Evolutionary conservation across 192 early-diverging fungal species (phyloP).

Genomic region (Gorgonomyces haynaldii): DNA sequence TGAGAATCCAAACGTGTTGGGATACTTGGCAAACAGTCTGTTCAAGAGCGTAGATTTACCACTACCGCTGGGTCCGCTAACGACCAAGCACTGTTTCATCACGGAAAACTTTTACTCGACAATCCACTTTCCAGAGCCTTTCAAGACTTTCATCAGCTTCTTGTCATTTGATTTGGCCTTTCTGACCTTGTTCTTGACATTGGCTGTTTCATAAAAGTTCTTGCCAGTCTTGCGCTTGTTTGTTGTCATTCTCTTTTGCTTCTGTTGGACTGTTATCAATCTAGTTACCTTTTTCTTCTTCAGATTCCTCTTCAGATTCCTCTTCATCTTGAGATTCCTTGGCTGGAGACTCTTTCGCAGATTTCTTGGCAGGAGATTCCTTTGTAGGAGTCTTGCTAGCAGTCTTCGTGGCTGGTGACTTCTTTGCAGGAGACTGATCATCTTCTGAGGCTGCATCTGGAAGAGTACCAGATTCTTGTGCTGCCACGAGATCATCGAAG

Average conservation of each 20-base stretch:
- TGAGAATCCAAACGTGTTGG: slow-evolving; percentile 75
- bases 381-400: slow-evolving; percentile 23
- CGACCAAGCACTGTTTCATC: slow-evolving; percentile 10
- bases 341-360: slow-evolving; percentile 15
- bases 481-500: slow-evolving; percentile 46
- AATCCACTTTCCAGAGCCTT: too few species aligned
- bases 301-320: slow-evolving; percentile 13
- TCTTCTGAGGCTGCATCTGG: not conserved
- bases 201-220: slow-evolving; percentile 85
- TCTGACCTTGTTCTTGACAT: slow-evolving; percentile 91
- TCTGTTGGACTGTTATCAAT: slow-evolving; percentile 33
- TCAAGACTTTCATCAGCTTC: not conserved
- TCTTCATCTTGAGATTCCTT: slow-evolving; percentile 14
- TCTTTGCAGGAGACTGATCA: slow-evolving; percentile 21
- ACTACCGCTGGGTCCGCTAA: slow-evolving; percentile 13
- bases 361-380: slow-evolving; percentile 24
- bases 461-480: not conserved
- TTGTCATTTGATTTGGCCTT: slow-evolving; percentile 56
- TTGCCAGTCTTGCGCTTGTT: slow-evolving; percentile 79
- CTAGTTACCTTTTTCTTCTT: slow-evolving; percentile 12
- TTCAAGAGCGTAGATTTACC: slow-evolving; percentile 26
- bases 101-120: too few species aligned
- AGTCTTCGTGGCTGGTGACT: not conserved
- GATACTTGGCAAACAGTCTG: slow-evolving; percentile 58
- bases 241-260: slow-evolving; percentile 73